phyloP scores from a whole-genome alignment of 1,139 yeast genomes.

The Pichia sp. region DNA sequence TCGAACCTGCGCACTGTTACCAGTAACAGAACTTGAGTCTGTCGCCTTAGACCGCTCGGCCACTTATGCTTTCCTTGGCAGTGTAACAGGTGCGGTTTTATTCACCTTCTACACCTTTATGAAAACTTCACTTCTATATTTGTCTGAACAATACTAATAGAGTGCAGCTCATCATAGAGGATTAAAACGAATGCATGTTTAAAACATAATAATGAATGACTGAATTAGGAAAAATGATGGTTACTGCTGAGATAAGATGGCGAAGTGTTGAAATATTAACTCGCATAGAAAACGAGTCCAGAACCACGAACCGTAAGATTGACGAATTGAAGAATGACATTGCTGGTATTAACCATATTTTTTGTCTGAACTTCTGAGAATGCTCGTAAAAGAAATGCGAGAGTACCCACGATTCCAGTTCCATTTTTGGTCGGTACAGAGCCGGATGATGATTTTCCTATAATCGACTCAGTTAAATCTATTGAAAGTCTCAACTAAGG shows the following conservation, averaged over 20 bases:
- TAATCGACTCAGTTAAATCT: not conserved
- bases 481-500: not conserved
- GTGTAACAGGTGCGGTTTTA: no score
- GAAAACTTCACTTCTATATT: no score
- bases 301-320: not conserved
- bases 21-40: conserved; percentile 28
- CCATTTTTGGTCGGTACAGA: not conserved
- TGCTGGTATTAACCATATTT: not conserved
- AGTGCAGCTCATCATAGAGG: no score
- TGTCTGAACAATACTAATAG: no score
- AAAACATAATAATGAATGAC: no score
- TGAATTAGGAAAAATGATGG: no score
- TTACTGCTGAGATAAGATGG: no score
- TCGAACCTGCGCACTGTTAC: conserved; percentile 28
- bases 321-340: not conserved
- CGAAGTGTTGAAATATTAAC: not conserved
- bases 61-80: conserved; percentile 20
- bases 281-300: not conserved
- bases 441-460: not conserved
- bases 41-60: conserved; percentile 29
- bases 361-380: not conserved
- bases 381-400: not conserved
- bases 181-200: no score
- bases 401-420: not conserved
- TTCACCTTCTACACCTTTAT: no score